Evolutionary conservation across 169 alveolate species (phyloP), one percentile per base, ranked within the genome.

Genomic region (Cardiosporidium cionae): DNA sequence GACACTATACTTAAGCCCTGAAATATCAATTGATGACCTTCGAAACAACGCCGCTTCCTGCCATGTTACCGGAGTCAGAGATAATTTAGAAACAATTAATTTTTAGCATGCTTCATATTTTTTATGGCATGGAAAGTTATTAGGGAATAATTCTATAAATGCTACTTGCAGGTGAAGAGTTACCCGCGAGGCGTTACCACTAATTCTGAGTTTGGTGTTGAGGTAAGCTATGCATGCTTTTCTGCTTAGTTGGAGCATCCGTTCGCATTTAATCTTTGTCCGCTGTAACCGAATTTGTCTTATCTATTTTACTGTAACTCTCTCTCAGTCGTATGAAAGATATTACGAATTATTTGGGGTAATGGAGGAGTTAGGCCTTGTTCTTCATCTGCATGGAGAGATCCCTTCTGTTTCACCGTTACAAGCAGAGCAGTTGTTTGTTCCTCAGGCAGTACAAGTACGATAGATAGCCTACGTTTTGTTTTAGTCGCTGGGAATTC

Each of bases 151-250:
- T 7, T n/a, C 71, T 52, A 27, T 63, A 2, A 27, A 3, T 65
- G 67, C 65, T 29, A 7, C 22, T 0, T 22, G 37, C 78, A 69
- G 78, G 76, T 80, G 54, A 80, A 80, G 52, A 32, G 80, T 58
- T 80, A 80, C 34, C 86, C 86, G 2, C 68, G 72, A 16, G 86
- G 86, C 29, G 86, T 79, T 36, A 80, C 86, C 5, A 80, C 86
- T 9, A 75, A 75, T 68, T 68, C 80, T 0, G 82, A 80, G 23
- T 33, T 32, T 5, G 86, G 86, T 34, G 80, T 80, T 63, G 80
- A 80, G 81, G 77, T 78, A 22, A 33, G 76, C 36, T 23, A 54
- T 54, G 16, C 36, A 32, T 23, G 2, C 75, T 28, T 22, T 52
- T 3, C 65, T 5, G 0, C 32, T 6, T 28, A n/a, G n/a, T n/a